Base-by-base conservation (phyloP, 805 yeast genomes). In the Starmerella bacillaris region DNA sequence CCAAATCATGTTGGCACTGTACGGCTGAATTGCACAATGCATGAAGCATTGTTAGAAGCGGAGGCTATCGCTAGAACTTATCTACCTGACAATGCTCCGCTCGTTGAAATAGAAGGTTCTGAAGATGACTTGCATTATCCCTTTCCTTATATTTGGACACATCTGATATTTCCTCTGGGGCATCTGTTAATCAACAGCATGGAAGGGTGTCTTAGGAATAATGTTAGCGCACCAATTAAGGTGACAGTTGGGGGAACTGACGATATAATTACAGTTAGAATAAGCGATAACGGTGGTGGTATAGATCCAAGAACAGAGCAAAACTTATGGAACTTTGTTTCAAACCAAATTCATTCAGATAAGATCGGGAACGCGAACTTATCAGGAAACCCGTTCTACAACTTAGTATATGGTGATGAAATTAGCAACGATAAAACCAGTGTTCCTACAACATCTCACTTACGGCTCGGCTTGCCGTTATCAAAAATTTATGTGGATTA, bases 221-320 rank as follows among this genome's bases (percentile, higher is more conserved):
- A 60, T 37, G 48, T 64, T 8, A 30, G 27, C 8, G 53, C 48
- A 1, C 80, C 93, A 0, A 72, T 86, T n/a, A 60, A 58, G n/a
- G 77, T 86, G 12, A 71, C 82, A 6, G 68, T 86, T 7, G 64
- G 78, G 2, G 67, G 74, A 41, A 69, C 78, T 15, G 63, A 68
- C 9, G 74, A 72, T 26, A 70, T 73, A 31, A 73, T 80, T 19
- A 61, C 74, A 3, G 76, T 86, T 52, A 65, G 93, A 35, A 70
- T 86, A 33, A 73, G 86, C 4, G 98, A 86, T 55, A 74, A 68
- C 45, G 95, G 94, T 3, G 95, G 95, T 20, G 98, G 96, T 2
- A 60, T 86, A 33, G 11, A 31, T n/a, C 62, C 67, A 8, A 64
- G 65, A 30, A 68, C 67, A 16, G 65, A 71, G 22, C 61, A 78